Evolutionary conservation across 345 rosid genomes (phyloP), one percentile per base, ranked within the genome.

Genomic region (Lenwebbia sp.): DNA sequence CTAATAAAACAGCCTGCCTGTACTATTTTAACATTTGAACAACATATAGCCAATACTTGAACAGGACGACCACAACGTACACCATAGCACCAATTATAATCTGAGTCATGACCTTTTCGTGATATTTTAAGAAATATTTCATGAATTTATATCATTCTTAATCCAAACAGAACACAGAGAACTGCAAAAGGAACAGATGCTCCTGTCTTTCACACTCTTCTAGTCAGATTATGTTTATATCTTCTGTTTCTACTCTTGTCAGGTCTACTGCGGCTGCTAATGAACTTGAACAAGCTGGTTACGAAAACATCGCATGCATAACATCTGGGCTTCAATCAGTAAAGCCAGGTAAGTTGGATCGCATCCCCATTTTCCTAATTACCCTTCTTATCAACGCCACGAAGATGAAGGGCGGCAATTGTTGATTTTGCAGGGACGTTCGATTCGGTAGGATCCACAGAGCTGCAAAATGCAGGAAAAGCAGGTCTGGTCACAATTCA

Each of bases 251-350:
- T 23, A 44, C 88, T 56, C 70, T 88, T 53, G 87, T 55, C 91
- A 96, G 99, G 93, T 97, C 99, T 84, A 86, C 98, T 51, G 96
- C 95, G 23, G 98, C 99, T 83, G 98, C 98, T 33, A 90, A 87
- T 57, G 89, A 92, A 88, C 87, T 96, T 90, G 98, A 96, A 88
- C 62, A 90, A 87, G 98, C 93, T 51, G 99, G 99, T 87, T 97
- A 88, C 74, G 85, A 91, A 53, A 92, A 94, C 85, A 83, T 97
- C 51, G 98, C 96, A 30, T 97, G 98, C 88, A 92, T 95, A 30
- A 93, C 98, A 53, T 95, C 98, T 60, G 99, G 99, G 58, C 94
- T 97, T 83, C 98, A 94, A 83, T 92, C 95, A 30, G 96, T 90
- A 54, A 95, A 93, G 90, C 98, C 99, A 91, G 98, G 99, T 95